These are phyloP conservation scores for Clavispora phyllophila DNA, from an alignment of 805 yeast species.

Conservation along the genomic window DNA sequence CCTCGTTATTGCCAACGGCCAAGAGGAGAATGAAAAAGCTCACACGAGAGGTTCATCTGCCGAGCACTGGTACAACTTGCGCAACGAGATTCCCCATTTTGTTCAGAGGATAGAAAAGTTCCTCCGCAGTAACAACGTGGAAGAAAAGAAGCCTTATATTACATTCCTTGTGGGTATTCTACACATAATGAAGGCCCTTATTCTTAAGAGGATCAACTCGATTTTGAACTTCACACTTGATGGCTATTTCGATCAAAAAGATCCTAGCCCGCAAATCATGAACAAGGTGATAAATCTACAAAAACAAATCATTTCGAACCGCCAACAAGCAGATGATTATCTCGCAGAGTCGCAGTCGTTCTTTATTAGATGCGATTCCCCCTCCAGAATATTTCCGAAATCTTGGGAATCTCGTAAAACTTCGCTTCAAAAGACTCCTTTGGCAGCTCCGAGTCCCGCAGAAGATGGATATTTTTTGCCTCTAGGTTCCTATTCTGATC, in stretches of 20 bases:
- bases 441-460: constrained; percentile 14
- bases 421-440: not conserved
- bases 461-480: constrained; percentile 30
- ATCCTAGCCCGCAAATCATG: constrained; percentile 11
- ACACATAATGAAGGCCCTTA: constrained; percentile 23
- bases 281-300: constrained; percentile 25
- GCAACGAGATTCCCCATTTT: constrained; percentile 9
- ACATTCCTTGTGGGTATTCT: constrained; percentile 22
- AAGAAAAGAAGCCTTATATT: constrained; percentile 11
- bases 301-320: constrained; percentile 21
- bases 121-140: constrained; percentile 9
- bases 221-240: not conserved
- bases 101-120: constrained; percentile 13
- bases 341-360: constrained; percentile 25
- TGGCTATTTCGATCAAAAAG: constrained; percentile 2
- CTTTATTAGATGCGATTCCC: constrained; percentile 18
- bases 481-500: constrained; percentile 30
- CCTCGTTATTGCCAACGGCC: constrained; percentile 6
- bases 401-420: constrained; percentile 23
- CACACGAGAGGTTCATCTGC: not conserved
- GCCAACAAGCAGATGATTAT: constrained; percentile 16
- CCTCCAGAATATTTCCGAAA: constrained; percentile 26
- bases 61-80: constrained; percentile 10
- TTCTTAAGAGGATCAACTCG: constrained; percentile 28
- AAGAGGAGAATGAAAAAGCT: constrained; percentile 3